phyloP scores from a whole-genome alignment of 805 yeast genomes.

The Dipodascus albidus region DNA sequence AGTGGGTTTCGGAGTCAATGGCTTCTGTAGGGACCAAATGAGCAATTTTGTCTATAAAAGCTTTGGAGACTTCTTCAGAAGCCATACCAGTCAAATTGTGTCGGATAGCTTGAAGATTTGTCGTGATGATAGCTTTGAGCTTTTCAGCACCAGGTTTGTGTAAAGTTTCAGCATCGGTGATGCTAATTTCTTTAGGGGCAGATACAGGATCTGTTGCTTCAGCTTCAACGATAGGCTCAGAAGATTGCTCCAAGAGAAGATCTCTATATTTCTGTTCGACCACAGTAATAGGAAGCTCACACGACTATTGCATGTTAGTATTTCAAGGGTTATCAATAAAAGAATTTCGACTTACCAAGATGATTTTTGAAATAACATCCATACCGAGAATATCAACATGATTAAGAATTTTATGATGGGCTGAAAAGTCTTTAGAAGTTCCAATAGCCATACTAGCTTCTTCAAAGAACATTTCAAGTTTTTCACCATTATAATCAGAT shows the following conservation, averaged over 20 bases:
- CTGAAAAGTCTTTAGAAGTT: not conserved
- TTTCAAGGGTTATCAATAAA: not conserved
- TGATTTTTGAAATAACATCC: constrained; percentile 29
- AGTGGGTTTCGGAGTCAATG: constrained; percentile 20
- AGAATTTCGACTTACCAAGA: constrained; percentile 20
- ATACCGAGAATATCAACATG: constrained; percentile 45
- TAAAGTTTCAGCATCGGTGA: constrained; percentile 22
- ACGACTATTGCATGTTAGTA: too few relatives aligned
- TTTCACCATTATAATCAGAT: constrained; percentile 6
- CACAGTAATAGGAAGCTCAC: constrained; percentile 14
- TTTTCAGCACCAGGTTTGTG: constrained; percentile 42
- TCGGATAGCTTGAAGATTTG: constrained; percentile 68
- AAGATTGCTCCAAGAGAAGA: constrained; percentile 1
- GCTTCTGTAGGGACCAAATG: constrained; percentile 24
- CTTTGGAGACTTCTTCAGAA: constrained; percentile 17
- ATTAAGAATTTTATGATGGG: constrained; percentile 24
- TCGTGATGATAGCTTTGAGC: constrained; percentile 58
- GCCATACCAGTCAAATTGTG: constrained; percentile 51
- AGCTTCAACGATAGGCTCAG: not conserved
- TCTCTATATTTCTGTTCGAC: not conserved
- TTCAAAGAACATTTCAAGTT: constrained; percentile 12
- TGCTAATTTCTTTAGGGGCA: constrained; percentile 8
- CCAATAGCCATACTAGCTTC: constrained; percentile 9
- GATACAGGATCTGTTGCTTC: not conserved
- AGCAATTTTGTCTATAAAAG: constrained; percentile 17